Evolutionary conservation across 139 green algal species (phyloP).

Genomic region (Coccomyxa sp.): DNA sequence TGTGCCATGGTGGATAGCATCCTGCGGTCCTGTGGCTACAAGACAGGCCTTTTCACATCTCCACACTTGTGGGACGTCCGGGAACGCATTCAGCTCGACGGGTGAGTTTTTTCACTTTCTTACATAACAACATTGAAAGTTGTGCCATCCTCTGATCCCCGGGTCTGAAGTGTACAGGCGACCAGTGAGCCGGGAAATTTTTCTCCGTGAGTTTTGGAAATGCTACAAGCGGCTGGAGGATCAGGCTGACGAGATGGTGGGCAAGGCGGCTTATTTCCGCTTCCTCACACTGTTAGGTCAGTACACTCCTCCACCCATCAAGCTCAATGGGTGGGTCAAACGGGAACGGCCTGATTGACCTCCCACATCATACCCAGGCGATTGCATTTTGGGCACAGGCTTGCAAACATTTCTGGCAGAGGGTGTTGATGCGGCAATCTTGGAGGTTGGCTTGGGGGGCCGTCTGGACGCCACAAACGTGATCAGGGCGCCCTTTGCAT

Average conservation of each 20-base stretch:
- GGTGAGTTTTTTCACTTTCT: constrained; percentile 29
- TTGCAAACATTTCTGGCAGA: constrained; percentile 62
- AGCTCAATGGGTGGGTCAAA: neutral
- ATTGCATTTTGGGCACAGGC: constrained; percentile 6
- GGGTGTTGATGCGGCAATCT: constrained; percentile 78
- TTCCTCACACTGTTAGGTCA: constrained; percentile 92
- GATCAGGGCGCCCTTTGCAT: constrained; percentile 47
- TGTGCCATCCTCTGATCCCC: too few species aligned
- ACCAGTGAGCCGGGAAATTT: constrained; percentile 35
- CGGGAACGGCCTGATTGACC: neutral
- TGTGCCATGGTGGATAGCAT: constrained; percentile 84
- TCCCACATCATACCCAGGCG: neutral
- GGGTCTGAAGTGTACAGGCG: constrained; percentile 16
- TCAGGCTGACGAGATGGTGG: constrained; percentile 38
- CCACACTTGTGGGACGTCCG: constrained; percentile 85
- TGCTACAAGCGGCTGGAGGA: constrained; percentile 40
- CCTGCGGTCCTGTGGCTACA: constrained; percentile 69
- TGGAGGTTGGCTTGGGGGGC: constrained; percentile 95
- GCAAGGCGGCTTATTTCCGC: constrained; percentile 90
- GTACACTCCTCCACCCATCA: neutral
- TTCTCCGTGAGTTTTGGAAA: constrained; percentile 58
- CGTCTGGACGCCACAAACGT: constrained; percentile 95
- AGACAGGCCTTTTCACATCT: constrained; percentile 83
- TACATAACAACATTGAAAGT: neutral
- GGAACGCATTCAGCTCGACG: constrained; percentile 80